phyloP scores from a whole-genome alignment of 2,329 filamentous ascomycete species.

The Stromatinia cepivora region DNA sequence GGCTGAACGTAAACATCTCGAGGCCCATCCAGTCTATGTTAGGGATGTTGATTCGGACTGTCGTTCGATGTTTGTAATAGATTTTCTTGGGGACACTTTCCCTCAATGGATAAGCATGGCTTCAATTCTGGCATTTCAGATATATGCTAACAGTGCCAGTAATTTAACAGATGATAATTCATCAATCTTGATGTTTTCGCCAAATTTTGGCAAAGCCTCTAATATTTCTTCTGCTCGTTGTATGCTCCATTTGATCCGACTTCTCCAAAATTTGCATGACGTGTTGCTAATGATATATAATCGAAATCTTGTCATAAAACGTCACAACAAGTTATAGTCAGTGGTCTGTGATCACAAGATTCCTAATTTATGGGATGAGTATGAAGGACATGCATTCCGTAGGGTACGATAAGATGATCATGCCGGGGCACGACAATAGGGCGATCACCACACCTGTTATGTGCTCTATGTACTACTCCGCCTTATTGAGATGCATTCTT shows the following conservation, averaged over 20 bases:
- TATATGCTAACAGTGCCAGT: neutral
- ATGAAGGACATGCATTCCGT: neutral
- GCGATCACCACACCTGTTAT: neutral
- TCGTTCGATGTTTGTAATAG: neutral
- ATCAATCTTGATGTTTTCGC: neutral
- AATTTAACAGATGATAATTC: neutral
- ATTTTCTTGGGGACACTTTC: neutral
- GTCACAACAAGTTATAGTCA: too few species aligned
- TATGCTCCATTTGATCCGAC: neutral
- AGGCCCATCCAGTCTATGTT: neutral
- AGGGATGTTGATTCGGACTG: too few species aligned
- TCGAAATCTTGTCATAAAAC: neutral
- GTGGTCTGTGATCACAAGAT: neutral
- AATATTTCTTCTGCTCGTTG: neutral
- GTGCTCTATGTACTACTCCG: neutral
- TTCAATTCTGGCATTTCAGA: neutral
- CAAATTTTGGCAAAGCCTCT: neutral
- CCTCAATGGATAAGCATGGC: too few species aligned
- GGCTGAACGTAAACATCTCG: neutral
- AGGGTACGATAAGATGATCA: neutral
- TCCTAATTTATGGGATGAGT: neutral
- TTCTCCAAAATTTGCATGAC: too few species aligned
- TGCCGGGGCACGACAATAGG: too few species aligned
- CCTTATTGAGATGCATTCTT: neutral
- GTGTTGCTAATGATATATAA: neutral